These are phyloP conservation scores for Dipodascus albidus DNA, from an alignment of 805 yeast species.

Conservation along the genomic window DNA sequence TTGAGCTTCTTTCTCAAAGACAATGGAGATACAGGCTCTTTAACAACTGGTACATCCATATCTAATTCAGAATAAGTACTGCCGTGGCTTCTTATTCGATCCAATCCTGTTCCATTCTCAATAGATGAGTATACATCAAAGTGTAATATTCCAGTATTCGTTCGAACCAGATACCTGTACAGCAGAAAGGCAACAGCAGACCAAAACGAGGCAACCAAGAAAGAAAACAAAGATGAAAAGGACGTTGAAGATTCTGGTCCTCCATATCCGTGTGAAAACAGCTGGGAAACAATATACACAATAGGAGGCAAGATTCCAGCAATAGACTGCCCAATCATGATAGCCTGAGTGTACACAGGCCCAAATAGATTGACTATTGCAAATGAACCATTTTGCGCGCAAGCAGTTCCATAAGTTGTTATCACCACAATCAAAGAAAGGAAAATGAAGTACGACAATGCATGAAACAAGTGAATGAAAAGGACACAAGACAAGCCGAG, in stretches of 20 bases:
- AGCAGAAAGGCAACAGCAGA: slow-evolving; percentile 32
- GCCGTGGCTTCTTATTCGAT: not conserved
- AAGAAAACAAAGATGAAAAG: slow-evolving; percentile 27
- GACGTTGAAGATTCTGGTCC: slow-evolving; percentile 6
- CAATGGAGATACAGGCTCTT: not conserved
- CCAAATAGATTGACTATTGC: slow-evolving; percentile 76
- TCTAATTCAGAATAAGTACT: not conserved
- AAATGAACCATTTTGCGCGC: slow-evolving; percentile 83
- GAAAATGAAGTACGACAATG: slow-evolving; percentile 29
- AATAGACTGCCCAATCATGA: slow-evolving; percentile 89
- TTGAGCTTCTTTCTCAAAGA: slow-evolving; percentile 48
- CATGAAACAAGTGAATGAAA: slow-evolving; percentile 9
- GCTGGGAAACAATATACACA: slow-evolving; percentile 34
- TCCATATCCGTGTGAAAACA: slow-evolving; percentile 29
- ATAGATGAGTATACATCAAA: too few relatives aligned
- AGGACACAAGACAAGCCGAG: slow-evolving; percentile 13
- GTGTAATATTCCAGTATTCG: slow-evolving; percentile 3
- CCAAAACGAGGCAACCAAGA: slow-evolving; percentile 40
- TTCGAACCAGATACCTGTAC: slow-evolving; percentile 18
- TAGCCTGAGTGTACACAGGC: slow-evolving; percentile 70
- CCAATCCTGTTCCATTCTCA: not conserved
- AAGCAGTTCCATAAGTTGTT: slow-evolving; percentile 66
- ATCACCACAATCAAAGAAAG: slow-evolving; percentile 52
- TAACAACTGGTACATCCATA: not conserved
- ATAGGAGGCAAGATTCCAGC: slow-evolving; percentile 89